Conservation (phyloP, 306 rosid species). For the Begonia fuchsioides region DNA sequence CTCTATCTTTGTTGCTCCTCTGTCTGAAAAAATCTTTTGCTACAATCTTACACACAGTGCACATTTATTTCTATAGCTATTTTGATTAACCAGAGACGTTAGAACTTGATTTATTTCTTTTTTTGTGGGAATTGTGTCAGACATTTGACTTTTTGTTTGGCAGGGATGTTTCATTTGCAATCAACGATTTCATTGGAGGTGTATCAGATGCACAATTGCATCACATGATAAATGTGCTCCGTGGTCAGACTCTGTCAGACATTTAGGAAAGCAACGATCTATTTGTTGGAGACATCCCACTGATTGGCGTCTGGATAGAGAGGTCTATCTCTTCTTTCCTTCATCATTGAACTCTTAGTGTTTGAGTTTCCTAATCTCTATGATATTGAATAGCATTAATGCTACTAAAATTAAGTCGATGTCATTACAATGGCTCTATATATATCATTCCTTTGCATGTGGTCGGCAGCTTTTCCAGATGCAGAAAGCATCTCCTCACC, state of each 20-base stretch:
- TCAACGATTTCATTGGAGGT: slow-evolving; percentile 39
- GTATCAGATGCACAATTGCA: slow-evolving; percentile 53
- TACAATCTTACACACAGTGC: too few species aligned
- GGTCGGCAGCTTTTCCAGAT: too few species aligned
- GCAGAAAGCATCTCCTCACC: too few species aligned
- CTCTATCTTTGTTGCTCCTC: too few species aligned
- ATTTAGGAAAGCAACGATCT: slow-evolving; percentile 32
- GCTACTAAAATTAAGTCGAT: too few species aligned
- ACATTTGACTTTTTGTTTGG: slow-evolving; percentile 4
- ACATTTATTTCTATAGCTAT: too few species aligned
- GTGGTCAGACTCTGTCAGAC: slow-evolving; percentile 60
- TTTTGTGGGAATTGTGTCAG: background rate
- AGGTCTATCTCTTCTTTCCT: slow-evolving; percentile 77
- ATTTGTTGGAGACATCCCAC: slow-evolving; percentile 86
- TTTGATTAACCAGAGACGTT: background rate
- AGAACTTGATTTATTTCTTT: background rate
- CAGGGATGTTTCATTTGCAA: slow-evolving; percentile 79
- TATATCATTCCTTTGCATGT: too few species aligned
- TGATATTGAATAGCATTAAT: too few species aligned
- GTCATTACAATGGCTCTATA: too few species aligned
- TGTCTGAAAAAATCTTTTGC: too few species aligned
- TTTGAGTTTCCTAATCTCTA: background rate
- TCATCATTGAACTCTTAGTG: slow-evolving; percentile 15
- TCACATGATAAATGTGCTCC: slow-evolving; percentile 71
- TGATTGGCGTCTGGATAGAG: slow-evolving; percentile 55